These are phyloP conservation scores for Rhizopogon sp. DNA, from an alignment of 768 basidiomycete genomes.

Conservation along the genomic window DNA sequence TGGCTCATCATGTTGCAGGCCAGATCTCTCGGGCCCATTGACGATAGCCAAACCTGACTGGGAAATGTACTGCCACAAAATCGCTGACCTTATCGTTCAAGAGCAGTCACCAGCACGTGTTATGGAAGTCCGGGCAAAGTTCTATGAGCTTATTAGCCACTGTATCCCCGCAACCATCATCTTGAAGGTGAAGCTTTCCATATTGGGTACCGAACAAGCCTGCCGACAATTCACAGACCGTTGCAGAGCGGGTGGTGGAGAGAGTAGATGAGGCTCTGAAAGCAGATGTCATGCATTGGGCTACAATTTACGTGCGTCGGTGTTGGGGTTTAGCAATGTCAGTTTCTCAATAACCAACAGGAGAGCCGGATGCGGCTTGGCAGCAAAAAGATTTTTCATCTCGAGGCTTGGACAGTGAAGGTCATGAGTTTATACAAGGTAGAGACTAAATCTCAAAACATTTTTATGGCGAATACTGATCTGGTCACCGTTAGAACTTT, in stretches of 20 bases:
- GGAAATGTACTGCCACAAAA: constrained; percentile 94
- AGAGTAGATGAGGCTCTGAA: constrained; percentile 87
- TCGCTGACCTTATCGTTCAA: constrained; percentile 83
- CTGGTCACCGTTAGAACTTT: constrained; percentile 18
- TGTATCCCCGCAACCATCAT: constrained; percentile 94
- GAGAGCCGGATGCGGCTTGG: constrained; percentile 96
- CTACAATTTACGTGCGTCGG: constrained; percentile 82
- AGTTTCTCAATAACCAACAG: constrained; percentile 32
- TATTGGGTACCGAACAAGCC: not conserved
- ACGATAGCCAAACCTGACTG: constrained; percentile 97
- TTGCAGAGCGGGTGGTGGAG: constrained; percentile 83
- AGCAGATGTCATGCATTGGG: constrained; percentile 96
- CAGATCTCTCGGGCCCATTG: constrained; percentile 76
- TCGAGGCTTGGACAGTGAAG: constrained; percentile 97
- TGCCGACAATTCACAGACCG: constrained; percentile 51
- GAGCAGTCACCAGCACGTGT: constrained; percentile 88
- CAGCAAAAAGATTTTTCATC: constrained; percentile 90
- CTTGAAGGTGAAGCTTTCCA: constrained; percentile 60
- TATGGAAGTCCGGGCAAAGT: constrained; percentile 87
- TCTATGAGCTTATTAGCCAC: constrained; percentile 94
- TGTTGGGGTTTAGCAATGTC: not conserved
- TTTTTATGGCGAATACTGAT: constrained; percentile 1
- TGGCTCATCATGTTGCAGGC: constrained; percentile 35
- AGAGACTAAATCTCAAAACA: constrained; percentile 1
- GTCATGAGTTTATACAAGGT: constrained; percentile 92